Conservation (phyloP, 2,329 filamentous ascomycete species). For the Kalmusia sp. region DNA sequence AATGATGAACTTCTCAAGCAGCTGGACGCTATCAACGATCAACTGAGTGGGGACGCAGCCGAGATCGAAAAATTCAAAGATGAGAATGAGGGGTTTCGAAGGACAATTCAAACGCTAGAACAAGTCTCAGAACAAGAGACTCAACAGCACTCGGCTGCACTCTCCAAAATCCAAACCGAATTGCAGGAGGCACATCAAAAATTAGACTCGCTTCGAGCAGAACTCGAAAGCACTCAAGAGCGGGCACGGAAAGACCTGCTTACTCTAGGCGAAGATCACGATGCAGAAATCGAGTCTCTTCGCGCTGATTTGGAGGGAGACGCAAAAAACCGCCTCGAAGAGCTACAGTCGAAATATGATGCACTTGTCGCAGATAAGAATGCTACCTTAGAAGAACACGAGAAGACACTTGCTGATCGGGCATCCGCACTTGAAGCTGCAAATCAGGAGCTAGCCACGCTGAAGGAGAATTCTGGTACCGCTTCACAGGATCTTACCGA, state of each 20-base stretch:
- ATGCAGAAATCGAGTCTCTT: constrained; percentile 43
- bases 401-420: constrained; percentile 27
- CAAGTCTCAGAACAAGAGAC: constrained; percentile 35
- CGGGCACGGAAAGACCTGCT: constrained; percentile 37
- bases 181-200: constrained; percentile 35
- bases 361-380: constrained; percentile 39
- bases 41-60: constrained; percentile 37
- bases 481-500: constrained; percentile 31
- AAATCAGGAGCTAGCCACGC: constrained; percentile 23
- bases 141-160: constrained; percentile 30
- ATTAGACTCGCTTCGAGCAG: constrained; percentile 32
- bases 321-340: constrained; percentile 40
- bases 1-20: constrained; percentile 42
- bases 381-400: constrained; percentile 27
- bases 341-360: constrained; percentile 42
- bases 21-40: constrained; percentile 43
- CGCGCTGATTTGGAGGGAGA: constrained; percentile 45
- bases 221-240: constrained; percentile 34
- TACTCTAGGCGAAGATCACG: constrained; percentile 40
- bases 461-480: constrained; percentile 31
- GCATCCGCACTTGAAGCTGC: constrained; percentile 26
- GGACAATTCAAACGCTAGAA: constrained; percentile 42
- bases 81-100: constrained; percentile 36
- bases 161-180: constrained; percentile 33
- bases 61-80: constrained; percentile 35